Conservation (phyloP, 768 basidiomycete species). For the Mycena vitilis region DNA sequence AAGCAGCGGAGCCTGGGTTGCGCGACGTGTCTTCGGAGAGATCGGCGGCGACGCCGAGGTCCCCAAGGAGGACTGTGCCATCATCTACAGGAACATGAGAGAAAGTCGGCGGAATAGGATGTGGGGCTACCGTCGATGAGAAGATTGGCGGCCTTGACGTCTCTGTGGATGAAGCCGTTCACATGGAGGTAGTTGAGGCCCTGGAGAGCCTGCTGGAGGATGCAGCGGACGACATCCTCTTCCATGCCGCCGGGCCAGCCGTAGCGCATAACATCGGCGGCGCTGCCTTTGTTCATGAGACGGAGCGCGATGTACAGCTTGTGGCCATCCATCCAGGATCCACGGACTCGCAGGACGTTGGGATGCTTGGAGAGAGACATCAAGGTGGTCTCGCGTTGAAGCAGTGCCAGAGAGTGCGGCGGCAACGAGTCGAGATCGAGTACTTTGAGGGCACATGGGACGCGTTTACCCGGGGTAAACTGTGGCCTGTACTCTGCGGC, state of each 20-base stretch:
- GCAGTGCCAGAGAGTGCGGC: slow-evolving; percentile 73
- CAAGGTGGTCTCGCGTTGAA: slow-evolving; percentile 87
- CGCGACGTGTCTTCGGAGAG: slow-evolving; percentile 73
- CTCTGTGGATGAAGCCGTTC: slow-evolving; percentile 93
- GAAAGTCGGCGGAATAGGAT: not conserved
- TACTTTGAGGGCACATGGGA: slow-evolving; percentile 88
- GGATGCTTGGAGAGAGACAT: slow-evolving; percentile 95
- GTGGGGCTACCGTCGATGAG: slow-evolving; percentile 68
- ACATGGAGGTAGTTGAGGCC: slow-evolving; percentile 93
- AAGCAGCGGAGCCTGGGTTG: slow-evolving; percentile 35
- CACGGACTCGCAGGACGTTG: slow-evolving; percentile 92
- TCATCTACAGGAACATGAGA: slow-evolving; percentile 58
- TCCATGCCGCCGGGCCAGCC: slow-evolving; percentile 91
- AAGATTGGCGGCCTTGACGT: slow-evolving; percentile 94
- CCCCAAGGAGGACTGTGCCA: slow-evolving; percentile 90
- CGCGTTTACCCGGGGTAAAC: slow-evolving; percentile 44
- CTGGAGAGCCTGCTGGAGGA: slow-evolving; percentile 85
- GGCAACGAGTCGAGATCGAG: slow-evolving; percentile 87
- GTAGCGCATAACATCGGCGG: slow-evolving; percentile 86
- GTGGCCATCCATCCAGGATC: slow-evolving; percentile 88
- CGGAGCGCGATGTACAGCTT: slow-evolving; percentile 89
- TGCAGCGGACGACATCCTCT: slow-evolving; percentile 88
- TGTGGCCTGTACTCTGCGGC: slow-evolving; percentile 71
- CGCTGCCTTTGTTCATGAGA: slow-evolving; percentile 90
- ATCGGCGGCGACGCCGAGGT: slow-evolving; percentile 92